phyloP scores from a whole-genome alignment of 345 rosid species.

The Murraya koenigii region DNA sequence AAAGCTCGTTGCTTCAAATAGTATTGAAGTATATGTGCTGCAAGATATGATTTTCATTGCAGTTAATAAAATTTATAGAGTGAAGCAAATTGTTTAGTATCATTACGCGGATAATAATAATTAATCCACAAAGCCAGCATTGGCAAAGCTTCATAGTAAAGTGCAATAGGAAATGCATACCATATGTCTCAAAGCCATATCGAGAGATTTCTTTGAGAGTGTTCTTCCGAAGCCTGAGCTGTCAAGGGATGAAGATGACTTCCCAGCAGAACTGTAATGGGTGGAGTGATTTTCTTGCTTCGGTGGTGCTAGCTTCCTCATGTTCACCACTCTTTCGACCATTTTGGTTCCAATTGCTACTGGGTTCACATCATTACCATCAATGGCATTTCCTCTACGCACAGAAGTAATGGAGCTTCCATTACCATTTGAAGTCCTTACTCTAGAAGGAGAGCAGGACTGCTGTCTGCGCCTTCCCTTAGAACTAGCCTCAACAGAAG shows the following conservation, averaged over 20 bases:
- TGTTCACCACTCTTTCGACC: conserved; percentile 90
- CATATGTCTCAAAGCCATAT: conserved; percentile 93
- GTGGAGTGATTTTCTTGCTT: conserved; percentile 38
- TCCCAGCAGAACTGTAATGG: conserved; percentile 32
- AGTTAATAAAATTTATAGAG: conserved; percentile 18
- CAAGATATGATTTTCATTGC: not conserved
- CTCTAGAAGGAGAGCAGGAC: conserved; percentile 73
- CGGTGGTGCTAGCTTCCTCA: conserved; percentile 80
- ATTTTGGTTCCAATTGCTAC: conserved; percentile 66
- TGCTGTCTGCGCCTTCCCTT: conserved; percentile 49
- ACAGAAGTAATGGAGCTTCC: conserved; percentile 37
- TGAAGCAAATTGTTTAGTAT: not conserved
- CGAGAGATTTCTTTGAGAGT: conserved; percentile 77
- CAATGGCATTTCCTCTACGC: conserved; percentile 40
- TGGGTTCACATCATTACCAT: conserved; percentile 66
- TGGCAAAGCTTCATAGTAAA: not conserved
- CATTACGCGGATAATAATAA: not conserved
- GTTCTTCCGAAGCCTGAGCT: conserved; percentile 73
- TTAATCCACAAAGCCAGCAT: not conserved
- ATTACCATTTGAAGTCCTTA: conserved; percentile 42
- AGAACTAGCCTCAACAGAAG: conserved; percentile 43
- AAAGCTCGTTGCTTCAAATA: not conserved
- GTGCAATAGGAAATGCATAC: conserved; percentile 29
- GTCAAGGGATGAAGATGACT: conserved; percentile 49
- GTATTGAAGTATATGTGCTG: not conserved